Evolutionary conservation across 352 stramenopile genomes (phyloP).

Genomic region (Phytophthora ramorum): DNA sequence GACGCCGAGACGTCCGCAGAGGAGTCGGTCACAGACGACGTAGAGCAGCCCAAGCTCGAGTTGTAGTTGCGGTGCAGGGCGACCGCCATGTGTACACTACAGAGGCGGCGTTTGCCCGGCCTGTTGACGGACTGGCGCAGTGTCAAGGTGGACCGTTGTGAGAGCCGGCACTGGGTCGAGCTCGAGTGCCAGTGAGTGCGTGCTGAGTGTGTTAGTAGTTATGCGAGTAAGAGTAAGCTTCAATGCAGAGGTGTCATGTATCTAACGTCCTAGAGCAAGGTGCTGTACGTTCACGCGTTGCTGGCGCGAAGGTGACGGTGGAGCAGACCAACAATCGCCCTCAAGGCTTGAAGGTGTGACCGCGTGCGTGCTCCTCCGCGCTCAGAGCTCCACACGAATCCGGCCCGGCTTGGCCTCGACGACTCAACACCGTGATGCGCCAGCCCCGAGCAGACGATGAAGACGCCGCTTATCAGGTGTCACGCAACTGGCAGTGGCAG

Average conservation of each 20-base stretch:
- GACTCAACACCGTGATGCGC: constrained; percentile 6
- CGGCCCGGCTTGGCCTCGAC: constrained; percentile 9
- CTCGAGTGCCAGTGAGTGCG: constrained; percentile 32
- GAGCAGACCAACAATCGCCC: background rate
- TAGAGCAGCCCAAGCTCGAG: constrained; percentile 24
- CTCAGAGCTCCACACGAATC: constrained; percentile 9
- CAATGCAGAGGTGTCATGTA: constrained; percentile 34
- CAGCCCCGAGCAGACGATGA: constrained; percentile 9
- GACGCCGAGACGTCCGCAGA: constrained; percentile 45
- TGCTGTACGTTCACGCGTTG: background rate
- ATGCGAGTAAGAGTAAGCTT: constrained; percentile 35
- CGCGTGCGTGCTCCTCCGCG: constrained; percentile 2
- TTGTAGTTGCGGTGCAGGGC: constrained; percentile 19
- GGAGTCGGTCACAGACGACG: constrained; percentile 37
- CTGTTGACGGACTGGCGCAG: background rate
- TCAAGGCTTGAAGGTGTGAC: background rate
- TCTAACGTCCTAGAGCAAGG: background rate
- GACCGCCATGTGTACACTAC: constrained; percentile 25
- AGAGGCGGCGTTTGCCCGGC: constrained; percentile 11
- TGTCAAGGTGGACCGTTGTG: constrained; percentile 6
- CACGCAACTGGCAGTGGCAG: too few species aligned
- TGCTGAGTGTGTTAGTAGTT: constrained; percentile 38
- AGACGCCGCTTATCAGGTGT: too few species aligned
- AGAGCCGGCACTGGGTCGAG: constrained; percentile 4
- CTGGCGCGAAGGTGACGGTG: too few species aligned